Conservation (phyloP, 2,329 filamentous ascomycete genomes). For the Cladophialophora immunda region DNA sequence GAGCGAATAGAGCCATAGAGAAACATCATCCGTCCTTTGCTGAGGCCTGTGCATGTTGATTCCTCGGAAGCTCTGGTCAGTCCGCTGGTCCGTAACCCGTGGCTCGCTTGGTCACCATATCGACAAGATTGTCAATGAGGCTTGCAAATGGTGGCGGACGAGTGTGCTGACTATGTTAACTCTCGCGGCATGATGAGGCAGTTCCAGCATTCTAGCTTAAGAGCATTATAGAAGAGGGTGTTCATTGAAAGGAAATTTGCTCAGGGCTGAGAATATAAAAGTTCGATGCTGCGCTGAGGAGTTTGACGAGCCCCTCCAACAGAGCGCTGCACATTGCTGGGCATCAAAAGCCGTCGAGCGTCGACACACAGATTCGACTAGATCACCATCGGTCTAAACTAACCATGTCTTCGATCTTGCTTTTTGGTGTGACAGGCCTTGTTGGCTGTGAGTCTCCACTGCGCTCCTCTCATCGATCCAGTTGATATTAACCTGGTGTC, state of each 20-base stretch:
- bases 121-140: neutral
- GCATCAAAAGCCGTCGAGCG: neutral
- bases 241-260: neutral
- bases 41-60: neutral
- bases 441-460: slow-evolving; percentile 22
- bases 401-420: slow-evolving; percentile 26
- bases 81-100: neutral
- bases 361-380: neutral
- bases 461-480: neutral
- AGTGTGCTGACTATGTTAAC: neutral
- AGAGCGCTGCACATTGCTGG: neutral
- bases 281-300: neutral
- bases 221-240: neutral
- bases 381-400: neutral
- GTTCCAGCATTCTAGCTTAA: too few relatives aligned
- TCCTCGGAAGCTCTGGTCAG: neutral
- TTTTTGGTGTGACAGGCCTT: slow-evolving; percentile 24
- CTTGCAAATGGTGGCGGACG: neutral
- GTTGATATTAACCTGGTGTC: neutral
- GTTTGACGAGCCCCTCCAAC: neutral
- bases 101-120: slow-evolving; percentile 7
- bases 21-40: neutral
- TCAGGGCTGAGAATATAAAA: neutral
- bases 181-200: neutral
- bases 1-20: neutral